A percentile compares a stretch with the other conserved stretches of the same genome.
These are phyloP conservation scores for Eucommia ulmoides DNA, from an alignment of 257 asterid genomes.

Conservation along the genomic window DNA sequence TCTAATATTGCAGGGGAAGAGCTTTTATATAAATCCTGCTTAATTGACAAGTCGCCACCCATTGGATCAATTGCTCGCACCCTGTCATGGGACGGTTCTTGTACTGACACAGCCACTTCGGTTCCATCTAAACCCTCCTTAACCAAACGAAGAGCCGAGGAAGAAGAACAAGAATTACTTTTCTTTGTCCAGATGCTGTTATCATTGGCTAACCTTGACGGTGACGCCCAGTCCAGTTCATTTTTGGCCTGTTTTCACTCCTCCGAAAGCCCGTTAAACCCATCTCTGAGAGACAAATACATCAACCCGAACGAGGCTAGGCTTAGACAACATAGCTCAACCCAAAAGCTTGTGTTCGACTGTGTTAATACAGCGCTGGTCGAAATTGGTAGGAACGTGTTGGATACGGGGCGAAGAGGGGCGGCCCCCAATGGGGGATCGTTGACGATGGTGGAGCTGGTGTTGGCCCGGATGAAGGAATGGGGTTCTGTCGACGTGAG, in stretches of 20 bases:
- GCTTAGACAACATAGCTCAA: slow-evolving; percentile 63
- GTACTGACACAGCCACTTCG: slow-evolving; percentile 53
- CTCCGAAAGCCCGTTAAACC: slow-evolving; percentile 72
- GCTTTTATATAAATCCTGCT: slow-evolving; percentile 52
- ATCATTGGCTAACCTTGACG: slow-evolving; percentile 53
- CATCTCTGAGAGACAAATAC: slow-evolving; percentile 61
- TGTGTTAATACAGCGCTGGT: slow-evolving; percentile 53
- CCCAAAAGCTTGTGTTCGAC: slow-evolving; percentile 74
- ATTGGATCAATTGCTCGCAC: slow-evolving; percentile 87
- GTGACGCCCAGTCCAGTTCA: slow-evolving; percentile 28
- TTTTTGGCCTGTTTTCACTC: slow-evolving; percentile 59
- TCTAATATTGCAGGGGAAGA: too few relatives aligned
- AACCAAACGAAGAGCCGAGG: slow-evolving; percentile 32
- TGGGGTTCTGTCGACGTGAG: slow-evolving; percentile 41
- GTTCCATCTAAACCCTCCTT: slow-evolving; percentile 33
- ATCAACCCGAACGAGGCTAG: slow-evolving; percentile 44
- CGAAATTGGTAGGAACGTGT: slow-evolving; percentile 44
- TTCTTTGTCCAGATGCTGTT: slow-evolving; percentile 47
- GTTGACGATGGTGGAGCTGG: slow-evolving; percentile 34
- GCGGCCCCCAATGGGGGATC: slow-evolving; percentile 19
- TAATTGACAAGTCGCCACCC: slow-evolving; percentile 93
- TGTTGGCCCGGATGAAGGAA: slow-evolving; percentile 53
- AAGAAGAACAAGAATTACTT: slow-evolving; percentile 59
- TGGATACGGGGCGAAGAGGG: slow-evolving; percentile 26
- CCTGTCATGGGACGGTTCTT: slow-evolving; percentile 53